Conservation (phyloP, 2,329 filamentous ascomycete genomes). For the Pyricularia sp. region DNA sequence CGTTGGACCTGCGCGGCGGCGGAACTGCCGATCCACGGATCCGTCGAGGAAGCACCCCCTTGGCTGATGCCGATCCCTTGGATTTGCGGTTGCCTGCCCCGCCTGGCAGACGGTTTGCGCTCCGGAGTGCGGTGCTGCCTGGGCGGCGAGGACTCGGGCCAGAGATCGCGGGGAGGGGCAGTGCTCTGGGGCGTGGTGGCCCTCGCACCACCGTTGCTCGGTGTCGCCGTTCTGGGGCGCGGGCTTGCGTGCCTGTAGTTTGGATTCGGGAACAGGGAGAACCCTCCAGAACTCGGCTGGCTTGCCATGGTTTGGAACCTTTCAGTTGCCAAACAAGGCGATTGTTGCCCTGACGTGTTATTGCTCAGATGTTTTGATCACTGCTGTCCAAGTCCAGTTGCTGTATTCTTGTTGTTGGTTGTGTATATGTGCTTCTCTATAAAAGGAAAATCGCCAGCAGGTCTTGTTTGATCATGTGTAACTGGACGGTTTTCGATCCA, state of each 20-base stretch:
- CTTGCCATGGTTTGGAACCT: constrained; percentile 25
- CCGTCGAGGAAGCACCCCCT: not conserved
- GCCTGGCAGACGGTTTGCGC: constrained; percentile 22
- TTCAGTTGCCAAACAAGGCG: not conserved
- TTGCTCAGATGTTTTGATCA: not conserved
- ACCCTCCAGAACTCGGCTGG: constrained; percentile 32
- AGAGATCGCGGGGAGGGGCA: constrained; percentile 18
- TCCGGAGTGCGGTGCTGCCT: constrained; percentile 22
- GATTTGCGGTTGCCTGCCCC: constrained; percentile 19
- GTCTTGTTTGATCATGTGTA: not conserved
- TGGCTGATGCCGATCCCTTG: constrained; percentile 11
- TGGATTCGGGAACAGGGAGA: constrained; percentile 46
- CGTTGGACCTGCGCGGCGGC: constrained; percentile 23
- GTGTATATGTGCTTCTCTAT: not conserved
- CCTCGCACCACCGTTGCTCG: constrained; percentile 17
- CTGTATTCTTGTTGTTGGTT: not conserved
- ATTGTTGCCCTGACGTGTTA: too few species aligned
- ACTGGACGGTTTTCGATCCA: not conserved
- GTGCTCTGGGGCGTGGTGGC: constrained; percentile 13
- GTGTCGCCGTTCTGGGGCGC: constrained; percentile 24
- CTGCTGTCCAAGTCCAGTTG: not conserved
- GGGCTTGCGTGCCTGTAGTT: constrained; percentile 28
- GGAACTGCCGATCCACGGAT: not conserved
- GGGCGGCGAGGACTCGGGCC: not conserved
- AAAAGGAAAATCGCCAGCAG: not conserved